Base-by-base conservation (phyloP, 139 green algal genomes). In the Asterochloris erici region DNA sequence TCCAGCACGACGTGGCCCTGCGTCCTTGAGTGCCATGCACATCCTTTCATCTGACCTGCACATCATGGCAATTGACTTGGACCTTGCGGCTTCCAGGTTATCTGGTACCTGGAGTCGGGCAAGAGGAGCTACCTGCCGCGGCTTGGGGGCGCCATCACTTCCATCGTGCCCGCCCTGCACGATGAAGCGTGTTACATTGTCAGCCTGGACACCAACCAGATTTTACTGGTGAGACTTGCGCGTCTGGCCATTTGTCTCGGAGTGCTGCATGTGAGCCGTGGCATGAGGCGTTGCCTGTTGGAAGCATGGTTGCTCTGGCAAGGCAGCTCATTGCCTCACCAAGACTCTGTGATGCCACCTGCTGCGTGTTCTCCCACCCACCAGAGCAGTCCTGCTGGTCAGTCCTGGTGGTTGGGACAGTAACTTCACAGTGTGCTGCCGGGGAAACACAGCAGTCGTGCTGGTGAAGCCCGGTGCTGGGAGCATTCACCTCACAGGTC, bases 181-280 rank as follows among this genome's bases (percentile, higher is more conserved):
- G 90, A 96, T 74, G 84, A 89, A 19, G 86, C 92, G 12, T 77
- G 68, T 66, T 93, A 92, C 62, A 66, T 92, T 0, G 60, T 97
- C 14, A 80, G 83, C 0, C 89, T 94, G 77, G 85, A 83, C 0
- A 91, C 97, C 87, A 98, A 98, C 87, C 89, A 89, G 15, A 68
- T 96, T 16, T 84, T 90, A 14, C 63, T 94, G 23, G 81, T 97
- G n/a, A 81, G 66, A 54, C 23, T 26, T 23, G 10, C 13, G 11
- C 0, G 29, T 6, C 70, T 60, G 14, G 16, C 71, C 24, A 24
- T 27, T n/a, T 79, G 74, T 26, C 71, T 11, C 16, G 4, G 19
- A 9, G 15, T 28, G 23, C 23, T 77, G 71, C 71, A 21, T 21
- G n/a, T 77, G 71, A 28, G 23, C 24, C 63, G 66, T 71, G 38